Conservation (phyloP, 2,329 filamentous ascomycete species). For the Colletotrichum neosansevieriae region DNA sequence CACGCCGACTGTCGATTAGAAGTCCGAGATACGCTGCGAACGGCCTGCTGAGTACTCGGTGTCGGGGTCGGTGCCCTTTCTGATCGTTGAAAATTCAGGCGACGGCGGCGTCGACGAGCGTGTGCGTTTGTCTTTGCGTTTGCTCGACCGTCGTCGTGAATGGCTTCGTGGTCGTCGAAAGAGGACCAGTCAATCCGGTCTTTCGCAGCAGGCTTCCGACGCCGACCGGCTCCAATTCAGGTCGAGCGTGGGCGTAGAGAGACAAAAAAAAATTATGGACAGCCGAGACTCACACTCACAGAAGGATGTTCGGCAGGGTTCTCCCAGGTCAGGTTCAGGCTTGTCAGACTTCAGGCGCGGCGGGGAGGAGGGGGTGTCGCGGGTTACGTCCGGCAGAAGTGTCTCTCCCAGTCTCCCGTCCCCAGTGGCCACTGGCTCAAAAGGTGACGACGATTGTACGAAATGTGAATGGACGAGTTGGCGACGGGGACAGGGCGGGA, state of each 20-base stretch:
- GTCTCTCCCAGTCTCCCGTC: too few relatives aligned
- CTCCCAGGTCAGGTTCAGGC: constrained; percentile 31
- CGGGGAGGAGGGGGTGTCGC: constrained; percentile 15
- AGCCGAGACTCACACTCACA: not conserved
- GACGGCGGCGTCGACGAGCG: constrained; percentile 10
- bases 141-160: constrained; percentile 25
- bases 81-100: constrained; percentile 27
- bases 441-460: constrained; percentile 34
- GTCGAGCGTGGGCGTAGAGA: not conserved
- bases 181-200: constrained; percentile 4
- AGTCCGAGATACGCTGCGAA: constrained; percentile 16
- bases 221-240: constrained; percentile 17
- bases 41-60: constrained; percentile 1
- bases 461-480: constrained; percentile 35
- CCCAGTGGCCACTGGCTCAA: not conserved
- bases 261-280: constrained; percentile 1
- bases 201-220: constrained; percentile 20
- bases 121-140: constrained; percentile 37
- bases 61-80: constrained; percentile 33
- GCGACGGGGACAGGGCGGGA: constrained; percentile 29
- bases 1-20: constrained; percentile 26
- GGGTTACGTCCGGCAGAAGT: constrained; percentile 35
- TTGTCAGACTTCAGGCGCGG: constrained; percentile 31
- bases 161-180: constrained; percentile 14
- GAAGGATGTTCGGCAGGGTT: constrained; percentile 16